Conservation (phyloP, 2,329 filamentous ascomycete species). For the Penicillium sp. region DNA sequence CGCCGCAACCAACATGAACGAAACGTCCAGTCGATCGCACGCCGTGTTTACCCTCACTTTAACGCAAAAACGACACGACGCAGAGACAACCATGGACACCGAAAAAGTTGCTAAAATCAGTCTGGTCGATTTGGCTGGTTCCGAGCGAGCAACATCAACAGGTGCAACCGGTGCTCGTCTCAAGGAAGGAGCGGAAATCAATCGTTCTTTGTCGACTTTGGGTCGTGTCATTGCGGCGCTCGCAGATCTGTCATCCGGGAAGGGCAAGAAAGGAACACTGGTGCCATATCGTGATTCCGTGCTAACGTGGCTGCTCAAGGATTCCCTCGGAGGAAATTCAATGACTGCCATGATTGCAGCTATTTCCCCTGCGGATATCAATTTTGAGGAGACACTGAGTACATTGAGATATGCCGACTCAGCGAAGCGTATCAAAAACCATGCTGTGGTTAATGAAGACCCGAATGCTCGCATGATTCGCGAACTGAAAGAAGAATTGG, state of each 20-base stretch:
- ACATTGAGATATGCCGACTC: conserved; percentile 95
- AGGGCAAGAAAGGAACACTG: conserved; percentile 69
- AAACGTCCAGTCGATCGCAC: conserved; percentile 96
- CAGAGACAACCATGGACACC: conserved; percentile 91
- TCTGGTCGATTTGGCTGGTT: conserved; percentile 94
- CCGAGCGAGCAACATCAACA: conserved; percentile 93
- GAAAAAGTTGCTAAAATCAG: conserved; percentile 98
- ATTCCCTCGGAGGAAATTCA: conserved; percentile 95
- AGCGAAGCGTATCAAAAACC: conserved; percentile 99
- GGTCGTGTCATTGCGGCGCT: conserved; percentile 96
- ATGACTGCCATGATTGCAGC: conserved; percentile 99
- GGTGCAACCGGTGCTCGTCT: conserved; percentile 91
- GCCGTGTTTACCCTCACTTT: conserved; percentile 96
- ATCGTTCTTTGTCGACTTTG: conserved; percentile 89
- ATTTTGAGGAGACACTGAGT: conserved; percentile 95
- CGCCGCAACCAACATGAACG: conserved; percentile 99
- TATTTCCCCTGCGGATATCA: conserved; percentile 97
- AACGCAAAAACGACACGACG: conserved; percentile 87
- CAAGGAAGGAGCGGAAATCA: conserved; percentile 98
- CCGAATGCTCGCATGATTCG: conserved; percentile 98
- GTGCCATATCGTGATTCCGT: conserved; percentile 97
- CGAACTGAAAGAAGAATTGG: conserved; percentile 91
- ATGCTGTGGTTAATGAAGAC: conserved; percentile 98
- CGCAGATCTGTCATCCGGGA: conserved; percentile 81
- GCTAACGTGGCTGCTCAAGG: conserved; percentile 93